Conservation (phyloP, 345 rosid species). For the Lepidium aucheri region DNA sequence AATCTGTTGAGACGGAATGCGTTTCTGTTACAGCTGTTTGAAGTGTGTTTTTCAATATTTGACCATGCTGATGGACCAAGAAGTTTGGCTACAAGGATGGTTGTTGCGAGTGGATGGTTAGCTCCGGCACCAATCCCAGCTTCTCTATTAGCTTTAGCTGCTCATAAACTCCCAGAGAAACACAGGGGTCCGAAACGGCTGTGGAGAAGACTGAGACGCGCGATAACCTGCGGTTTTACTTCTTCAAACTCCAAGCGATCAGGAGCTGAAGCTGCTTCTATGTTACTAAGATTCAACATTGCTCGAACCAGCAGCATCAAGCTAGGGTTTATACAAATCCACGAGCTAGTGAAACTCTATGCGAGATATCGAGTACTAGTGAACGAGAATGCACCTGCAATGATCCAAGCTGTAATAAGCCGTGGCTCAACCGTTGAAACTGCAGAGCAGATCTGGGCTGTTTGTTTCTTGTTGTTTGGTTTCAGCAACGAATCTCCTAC, state of each 20-base stretch:
- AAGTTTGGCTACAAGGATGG: constrained; percentile 94
- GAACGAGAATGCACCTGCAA: constrained; percentile 44
- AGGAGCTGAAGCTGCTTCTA: constrained; percentile 72
- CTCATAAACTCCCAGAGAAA: constrained; percentile 70
- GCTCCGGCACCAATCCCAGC: constrained; percentile 76
- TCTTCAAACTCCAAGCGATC: constrained; percentile 57
- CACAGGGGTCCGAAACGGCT: constrained; percentile 36
- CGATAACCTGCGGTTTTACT: constrained; percentile 62
- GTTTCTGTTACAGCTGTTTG: constrained; percentile 77
- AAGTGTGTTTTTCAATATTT: constrained; percentile 92
- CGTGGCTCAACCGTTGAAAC: constrained; percentile 53
- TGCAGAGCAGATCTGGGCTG: constrained; percentile 76
- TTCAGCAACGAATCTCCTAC: constrained; percentile 56
- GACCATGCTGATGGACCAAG: constrained; percentile 87
- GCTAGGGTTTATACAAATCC: constrained; percentile 53
- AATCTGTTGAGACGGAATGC: constrained; percentile 38
- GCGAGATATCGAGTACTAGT: constrained; percentile 43
- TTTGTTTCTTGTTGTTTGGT: constrained; percentile 68
- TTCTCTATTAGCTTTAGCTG: constrained; percentile 62
- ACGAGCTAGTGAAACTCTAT: constrained; percentile 64
- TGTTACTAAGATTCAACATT: constrained; percentile 76
- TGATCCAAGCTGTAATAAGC: constrained; percentile 64
- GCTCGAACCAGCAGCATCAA: constrained; percentile 55
- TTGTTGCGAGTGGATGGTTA: constrained; percentile 84
- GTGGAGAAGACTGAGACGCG: constrained; percentile 49